Evolutionary conservation across 495 filamentous ascomycete species (phyloP).

Genomic region (Penicillium nucicola): DNA sequence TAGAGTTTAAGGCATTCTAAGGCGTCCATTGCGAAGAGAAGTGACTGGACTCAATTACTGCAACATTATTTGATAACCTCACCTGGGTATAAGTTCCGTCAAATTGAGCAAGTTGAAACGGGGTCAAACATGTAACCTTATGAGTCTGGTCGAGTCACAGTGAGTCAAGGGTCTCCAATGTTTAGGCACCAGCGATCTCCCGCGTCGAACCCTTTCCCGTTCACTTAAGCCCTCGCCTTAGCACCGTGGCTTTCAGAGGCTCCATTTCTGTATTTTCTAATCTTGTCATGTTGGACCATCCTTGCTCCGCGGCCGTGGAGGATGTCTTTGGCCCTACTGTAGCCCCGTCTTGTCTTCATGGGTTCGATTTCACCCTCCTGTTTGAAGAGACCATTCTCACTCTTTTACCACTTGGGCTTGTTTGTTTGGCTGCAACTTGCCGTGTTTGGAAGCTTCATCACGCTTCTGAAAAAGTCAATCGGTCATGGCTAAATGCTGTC

Average conservation of each 20-base stretch:
- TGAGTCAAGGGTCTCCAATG: neutral
- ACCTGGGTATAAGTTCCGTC: no score
- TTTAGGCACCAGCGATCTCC: neutral
- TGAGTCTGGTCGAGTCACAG: neutral
- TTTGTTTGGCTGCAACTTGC: neutral
- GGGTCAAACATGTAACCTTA: no score
- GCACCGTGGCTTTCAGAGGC: no score
- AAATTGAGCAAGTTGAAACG: no score
- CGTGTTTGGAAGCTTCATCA: constrained; percentile 9
- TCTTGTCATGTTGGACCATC: neutral
- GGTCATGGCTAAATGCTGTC: constrained; percentile 20
- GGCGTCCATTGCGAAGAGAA: no score
- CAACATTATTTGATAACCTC: no score
- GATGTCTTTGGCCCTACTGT: constrained; percentile 1
- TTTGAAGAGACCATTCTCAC: constrained; percentile 19
- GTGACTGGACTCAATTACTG: no score
- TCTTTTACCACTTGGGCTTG: constrained; percentile 3
- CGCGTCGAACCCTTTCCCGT: neutral
- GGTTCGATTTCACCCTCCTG: constrained; percentile 21
- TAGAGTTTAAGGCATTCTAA: no score
- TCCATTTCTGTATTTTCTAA: neutral
- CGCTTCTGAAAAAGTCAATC: constrained; percentile 18
- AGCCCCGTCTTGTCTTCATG: neutral
- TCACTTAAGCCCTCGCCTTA: neutral
- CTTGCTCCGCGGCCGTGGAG: neutral